These are phyloP conservation scores for Suillus hirtellus DNA, from an alignment of 768 basidiomycete species.

Conservation along the genomic window DNA sequence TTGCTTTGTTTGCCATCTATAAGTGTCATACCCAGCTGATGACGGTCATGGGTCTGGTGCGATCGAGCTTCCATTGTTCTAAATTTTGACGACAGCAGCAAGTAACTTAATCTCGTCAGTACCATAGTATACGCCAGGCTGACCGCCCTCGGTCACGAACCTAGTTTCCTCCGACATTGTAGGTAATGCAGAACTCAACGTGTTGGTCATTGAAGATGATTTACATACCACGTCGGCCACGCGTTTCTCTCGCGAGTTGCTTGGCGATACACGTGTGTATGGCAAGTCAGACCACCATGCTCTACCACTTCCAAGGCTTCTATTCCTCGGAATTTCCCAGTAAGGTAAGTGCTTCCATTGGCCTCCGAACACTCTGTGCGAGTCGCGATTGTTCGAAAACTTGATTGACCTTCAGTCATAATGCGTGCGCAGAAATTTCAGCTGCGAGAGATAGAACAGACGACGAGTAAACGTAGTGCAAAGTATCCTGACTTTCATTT, in stretches of 20 bases:
- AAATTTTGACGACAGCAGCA: background rate
- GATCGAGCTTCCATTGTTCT: too few relatives aligned
- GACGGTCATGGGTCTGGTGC: background rate
- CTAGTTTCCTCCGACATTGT: background rate
- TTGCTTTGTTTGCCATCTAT: background rate
- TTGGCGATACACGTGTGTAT: background rate
- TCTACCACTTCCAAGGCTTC: too few relatives aligned
- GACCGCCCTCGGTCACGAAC: background rate
- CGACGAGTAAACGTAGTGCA: too few relatives aligned
- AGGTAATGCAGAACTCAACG: background rate
- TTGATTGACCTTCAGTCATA: too few relatives aligned
- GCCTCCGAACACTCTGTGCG: too few relatives aligned
- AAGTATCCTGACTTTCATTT: too few relatives aligned
- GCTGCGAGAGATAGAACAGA: too few relatives aligned
- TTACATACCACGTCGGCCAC: background rate
- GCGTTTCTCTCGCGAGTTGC: background rate
- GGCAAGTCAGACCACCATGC: too few relatives aligned
- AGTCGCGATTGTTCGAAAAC: too few relatives aligned
- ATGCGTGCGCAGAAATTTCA: too few relatives aligned
- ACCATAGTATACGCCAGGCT: background rate
- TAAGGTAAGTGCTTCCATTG: too few relatives aligned
- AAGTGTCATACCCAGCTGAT: background rate
- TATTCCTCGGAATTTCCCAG: too few relatives aligned
- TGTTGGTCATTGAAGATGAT: background rate
- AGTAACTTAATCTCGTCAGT: background rate